Evolutionary conservation across 495 filamentous ascomycete species (phyloP), one percentile per base, ranked within the genome.

Genomic region (Lasiosphaeriaceae sp.): DNA sequence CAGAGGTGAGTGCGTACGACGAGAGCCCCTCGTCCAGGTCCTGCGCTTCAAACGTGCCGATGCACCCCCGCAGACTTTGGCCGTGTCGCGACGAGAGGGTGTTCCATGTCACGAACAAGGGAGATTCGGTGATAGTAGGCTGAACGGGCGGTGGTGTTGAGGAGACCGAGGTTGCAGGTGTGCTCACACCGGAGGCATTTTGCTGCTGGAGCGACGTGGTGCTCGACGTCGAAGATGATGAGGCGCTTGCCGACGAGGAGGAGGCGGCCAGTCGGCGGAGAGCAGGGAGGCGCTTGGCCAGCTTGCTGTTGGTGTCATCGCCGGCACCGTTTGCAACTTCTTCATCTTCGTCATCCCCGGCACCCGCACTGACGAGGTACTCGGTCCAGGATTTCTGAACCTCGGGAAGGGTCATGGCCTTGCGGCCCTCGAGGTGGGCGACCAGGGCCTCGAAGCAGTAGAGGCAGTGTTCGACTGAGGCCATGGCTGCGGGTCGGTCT

Each of bases 81-180:
- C 81, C 83, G 55, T 80, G 79, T 22, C 77, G 76, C 0, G 68
- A 56, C 3, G 82, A 83, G 24, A 89, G 51, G 1, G 82, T 89
- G 70, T 96, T 96, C 94, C 95, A 98, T 0, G 94, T 97, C 14
- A 98, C 89, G 69, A 98, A 98, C 14, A 98, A 78, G 5, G 94
- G 94, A 49, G 74, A 75, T 20, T 74, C 67, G 62, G 72, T 66
- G 20, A 73, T 22, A n/a, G 56, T 20, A 9, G 20, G 39, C 34
- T n/a, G 49, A 47, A 14, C 37, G 61, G 37, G 58, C 26, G 22
- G 70, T 2, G 52, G 44, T 5, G 23, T 60, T 5, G 73, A 67
- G 8, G 74, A 69, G 14, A 60, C 51, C 12, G 71, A 73, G n/a
- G 72, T 74, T 3, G 62, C 68, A 3, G 72, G 69, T 47, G 72